Conservation (phyloP, 2,329 filamentous ascomycete genomes). For the Trichoderma hamatum region DNA sequence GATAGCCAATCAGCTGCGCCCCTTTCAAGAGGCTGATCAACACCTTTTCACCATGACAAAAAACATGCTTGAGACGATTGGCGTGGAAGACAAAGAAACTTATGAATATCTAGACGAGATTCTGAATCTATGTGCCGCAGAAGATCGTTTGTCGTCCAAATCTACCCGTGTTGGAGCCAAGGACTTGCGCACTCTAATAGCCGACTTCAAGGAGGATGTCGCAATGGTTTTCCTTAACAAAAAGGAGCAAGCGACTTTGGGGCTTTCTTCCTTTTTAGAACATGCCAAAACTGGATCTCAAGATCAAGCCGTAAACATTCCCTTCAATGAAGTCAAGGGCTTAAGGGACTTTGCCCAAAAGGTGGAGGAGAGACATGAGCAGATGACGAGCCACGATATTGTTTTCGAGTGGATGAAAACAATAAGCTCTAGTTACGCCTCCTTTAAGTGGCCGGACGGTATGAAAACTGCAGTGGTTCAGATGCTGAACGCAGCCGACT, state of each 20-base stretch:
- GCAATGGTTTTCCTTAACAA: conserved; percentile 58
- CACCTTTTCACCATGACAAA: conserved; percentile 59
- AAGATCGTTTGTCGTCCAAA: conserved; percentile 54
- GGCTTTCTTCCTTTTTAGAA: conserved; percentile 65
- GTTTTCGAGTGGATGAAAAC: conserved; percentile 60
- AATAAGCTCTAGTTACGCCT: conserved; percentile 55
- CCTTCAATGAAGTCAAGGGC: conserved; percentile 57
- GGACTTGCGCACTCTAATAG: conserved; percentile 54
- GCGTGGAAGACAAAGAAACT: conserved; percentile 53
- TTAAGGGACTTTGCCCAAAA: conserved; percentile 55
- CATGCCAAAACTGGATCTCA: conserved; percentile 61
- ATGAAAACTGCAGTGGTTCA: conserved; percentile 62
- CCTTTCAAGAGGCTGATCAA: conserved; percentile 59
- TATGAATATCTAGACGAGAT: conserved; percentile 53
- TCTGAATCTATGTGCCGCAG: conserved; percentile 55
- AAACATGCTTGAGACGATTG: conserved; percentile 58
- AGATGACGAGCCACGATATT: conserved; percentile 60
- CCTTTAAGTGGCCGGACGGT: conserved; percentile 59
- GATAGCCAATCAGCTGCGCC: conserved; percentile 58
- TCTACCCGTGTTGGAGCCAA: conserved; percentile 50
- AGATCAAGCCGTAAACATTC: conserved; percentile 49
- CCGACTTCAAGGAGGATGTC: conserved; percentile 56
- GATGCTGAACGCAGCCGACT: conserved; percentile 58
- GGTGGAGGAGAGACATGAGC: conserved; percentile 48
- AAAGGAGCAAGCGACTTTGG: conserved; percentile 54